Evolutionary conservation across 2,329 filamentous ascomycete species (phyloP), one percentile per base, ranked within the genome.

Genomic region (Knufia petricola): DNA sequence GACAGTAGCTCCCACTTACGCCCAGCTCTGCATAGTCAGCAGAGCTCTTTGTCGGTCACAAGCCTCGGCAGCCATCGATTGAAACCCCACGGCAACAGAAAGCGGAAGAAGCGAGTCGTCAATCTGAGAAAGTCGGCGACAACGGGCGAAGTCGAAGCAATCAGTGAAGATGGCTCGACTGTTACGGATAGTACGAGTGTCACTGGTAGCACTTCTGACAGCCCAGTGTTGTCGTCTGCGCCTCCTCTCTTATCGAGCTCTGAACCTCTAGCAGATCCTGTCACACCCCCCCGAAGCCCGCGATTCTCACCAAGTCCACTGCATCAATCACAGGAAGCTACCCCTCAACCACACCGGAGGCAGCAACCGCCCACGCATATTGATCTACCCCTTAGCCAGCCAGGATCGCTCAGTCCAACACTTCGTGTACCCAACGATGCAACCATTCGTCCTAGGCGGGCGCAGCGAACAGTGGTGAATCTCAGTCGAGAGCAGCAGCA

Each of bases 1-100:
- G 83, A 87, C 59, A 78, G 76, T 17, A 79, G 78, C 37, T 86
- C 82, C 61, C 77, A 81, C n/a, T 82, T 81, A 4, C 74, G 87
- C 38, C 64, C 66, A 4, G 61, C 64, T 10, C 51, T 63, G 24
- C 50, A 52, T 20, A 53, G 49, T 42, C 59, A 60, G 2, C 56
- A 59, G 10, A 61, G 67, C 31, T 61, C 61, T 2, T 65, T 67
- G 48, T 67, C 62, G 47, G 61, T 63, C 41, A 67, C 66, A 48
- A 66, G 68, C 0, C 56, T 70, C 50, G 66, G 59, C 45, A 51
- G 69, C 50, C 64, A 65, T 8, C 58, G 66, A 6, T 64, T 65
- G 23, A 66, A 68, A 30, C 34, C 32, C 3, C 69, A 72, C 53
- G 66, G 68, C 8, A 60, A 66, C 31, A 63, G 67, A 39, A 69